Conservation (phyloP, 176 grass and related monocot species). For the Aegilops speltoides region DNA sequence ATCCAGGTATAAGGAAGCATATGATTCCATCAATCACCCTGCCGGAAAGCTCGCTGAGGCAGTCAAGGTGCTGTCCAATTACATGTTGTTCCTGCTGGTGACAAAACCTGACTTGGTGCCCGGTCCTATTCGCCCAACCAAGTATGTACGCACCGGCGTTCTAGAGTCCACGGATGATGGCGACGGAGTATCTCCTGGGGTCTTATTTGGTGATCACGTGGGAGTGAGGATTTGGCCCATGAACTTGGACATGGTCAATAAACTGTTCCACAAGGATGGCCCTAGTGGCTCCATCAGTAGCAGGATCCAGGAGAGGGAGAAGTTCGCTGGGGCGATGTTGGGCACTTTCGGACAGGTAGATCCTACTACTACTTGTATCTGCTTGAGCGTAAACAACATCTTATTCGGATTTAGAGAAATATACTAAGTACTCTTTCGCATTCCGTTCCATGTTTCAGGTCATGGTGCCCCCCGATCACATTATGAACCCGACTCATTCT, state of each 20-base stretch:
- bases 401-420: no score
- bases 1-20: background rate
- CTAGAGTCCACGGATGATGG: accelerated
- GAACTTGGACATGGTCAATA: background rate
- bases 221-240: background rate
- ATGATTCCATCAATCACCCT: background rate
- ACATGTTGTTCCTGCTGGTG: background rate
- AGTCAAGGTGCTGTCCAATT: background rate
- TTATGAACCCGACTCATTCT: background rate
- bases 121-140: background rate
- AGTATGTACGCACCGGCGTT: background rate
- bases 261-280: background rate
- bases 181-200: background rate
- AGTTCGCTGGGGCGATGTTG: no score
- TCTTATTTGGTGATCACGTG: background rate
- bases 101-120: background rate
- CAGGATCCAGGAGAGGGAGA: no score
- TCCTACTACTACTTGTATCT: no score
- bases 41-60: background rate
- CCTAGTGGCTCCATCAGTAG: background rate
- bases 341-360: no score
- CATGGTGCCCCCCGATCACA: background rate
- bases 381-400: no score
- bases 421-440: no score
- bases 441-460: no score